These are phyloP conservation scores for Penicillium lagena DNA, from an alignment of 495 filamentous ascomycete species.

Conservation along the genomic window DNA sequence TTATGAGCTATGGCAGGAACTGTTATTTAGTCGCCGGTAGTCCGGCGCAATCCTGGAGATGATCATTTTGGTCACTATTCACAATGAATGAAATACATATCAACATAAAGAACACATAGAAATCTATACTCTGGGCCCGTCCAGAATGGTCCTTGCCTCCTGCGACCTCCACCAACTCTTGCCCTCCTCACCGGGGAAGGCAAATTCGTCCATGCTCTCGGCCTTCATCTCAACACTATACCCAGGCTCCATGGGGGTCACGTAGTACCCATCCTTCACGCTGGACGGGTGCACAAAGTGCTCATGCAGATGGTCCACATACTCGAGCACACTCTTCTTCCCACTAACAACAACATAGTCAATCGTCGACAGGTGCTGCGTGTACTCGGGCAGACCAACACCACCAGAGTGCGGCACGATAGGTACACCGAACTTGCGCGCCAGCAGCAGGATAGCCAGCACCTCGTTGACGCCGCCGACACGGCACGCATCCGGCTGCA, in stretches of 20 bases:
- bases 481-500: conserved; percentile 88
- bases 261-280: conserved; percentile 82
- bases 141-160: conserved; percentile 60
- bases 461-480: conserved; percentile 92
- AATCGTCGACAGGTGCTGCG: conserved; percentile 87
- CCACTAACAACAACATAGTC: conserved; percentile 88
- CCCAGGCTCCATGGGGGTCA: conserved; percentile 73
- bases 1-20: background rate
- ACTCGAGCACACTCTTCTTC: conserved; percentile 77
- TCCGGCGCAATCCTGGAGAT: background rate
- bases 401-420: conserved; percentile 87
- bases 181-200: conserved; percentile 68
- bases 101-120: conserved; percentile 8
- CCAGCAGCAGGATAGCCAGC: conserved; percentile 83
- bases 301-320: conserved; percentile 90
- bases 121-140: conserved; percentile 36
- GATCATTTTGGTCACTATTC: conserved; percentile 5
- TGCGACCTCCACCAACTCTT: conserved; percentile 78
- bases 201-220: conserved; percentile 73
- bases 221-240: conserved; percentile 92
- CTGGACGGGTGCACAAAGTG: conserved; percentile 79
- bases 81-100: conserved; percentile 18
- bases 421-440: conserved; percentile 75
- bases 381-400: conserved; percentile 90
- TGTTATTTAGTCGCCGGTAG: background rate